Conservation (phyloP, 2,329 filamentous ascomycete genomes). For the Fusarium circinatum region DNA sequence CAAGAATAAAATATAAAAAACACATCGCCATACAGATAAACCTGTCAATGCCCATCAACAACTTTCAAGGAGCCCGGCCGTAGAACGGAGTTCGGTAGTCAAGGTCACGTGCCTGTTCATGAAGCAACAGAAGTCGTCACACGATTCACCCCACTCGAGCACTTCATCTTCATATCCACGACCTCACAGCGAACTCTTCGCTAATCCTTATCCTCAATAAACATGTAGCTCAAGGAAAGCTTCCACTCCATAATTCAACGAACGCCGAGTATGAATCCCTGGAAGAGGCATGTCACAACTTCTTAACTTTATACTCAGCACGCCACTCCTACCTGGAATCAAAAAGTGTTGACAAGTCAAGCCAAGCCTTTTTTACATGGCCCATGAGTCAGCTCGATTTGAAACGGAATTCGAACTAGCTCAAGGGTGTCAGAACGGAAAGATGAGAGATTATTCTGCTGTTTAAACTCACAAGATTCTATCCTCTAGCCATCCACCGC, state of each 20-base stretch:
- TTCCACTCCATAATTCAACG: too few species aligned
- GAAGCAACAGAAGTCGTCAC: constrained; percentile 8
- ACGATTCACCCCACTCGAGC: constrained; percentile 2
- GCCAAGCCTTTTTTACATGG: not conserved
- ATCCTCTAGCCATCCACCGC: not conserved
- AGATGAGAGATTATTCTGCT: not conserved
- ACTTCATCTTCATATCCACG: constrained; percentile 1
- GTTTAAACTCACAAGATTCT: not conserved
- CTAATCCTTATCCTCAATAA: not conserved
- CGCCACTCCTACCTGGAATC: not conserved
- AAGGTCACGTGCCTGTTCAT: constrained; percentile 19
- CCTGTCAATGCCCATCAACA: not conserved
- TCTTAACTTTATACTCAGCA: not conserved
- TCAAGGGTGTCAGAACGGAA: not conserved
- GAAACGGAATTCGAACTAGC: not conserved
- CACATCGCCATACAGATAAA: not conserved
- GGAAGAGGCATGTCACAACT: not conserved
- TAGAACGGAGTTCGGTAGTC: not conserved
- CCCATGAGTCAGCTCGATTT: not conserved
- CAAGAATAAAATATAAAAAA: not conserved
- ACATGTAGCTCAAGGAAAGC: not conserved
- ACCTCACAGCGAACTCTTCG: not conserved
- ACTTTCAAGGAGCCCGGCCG: not conserved
- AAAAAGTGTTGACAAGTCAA: not conserved
- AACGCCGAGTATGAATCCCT: not conserved